Evolutionary conservation across 345 rosid genomes (phyloP).

Genomic region (Aethionema arabicum): DNA sequence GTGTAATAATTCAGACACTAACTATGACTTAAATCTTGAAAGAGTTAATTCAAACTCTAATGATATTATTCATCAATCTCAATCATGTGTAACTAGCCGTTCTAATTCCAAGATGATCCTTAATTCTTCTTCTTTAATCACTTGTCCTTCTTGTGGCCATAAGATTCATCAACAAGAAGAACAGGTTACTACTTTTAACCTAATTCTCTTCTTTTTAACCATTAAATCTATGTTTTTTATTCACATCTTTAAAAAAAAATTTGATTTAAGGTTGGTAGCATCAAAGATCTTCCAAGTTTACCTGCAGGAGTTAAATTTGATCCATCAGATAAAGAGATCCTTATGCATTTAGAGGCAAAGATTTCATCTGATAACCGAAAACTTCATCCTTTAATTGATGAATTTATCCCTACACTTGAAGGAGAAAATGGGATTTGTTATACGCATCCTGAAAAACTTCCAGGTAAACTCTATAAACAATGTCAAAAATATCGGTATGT

Average conservation of each 20-base stretch:
- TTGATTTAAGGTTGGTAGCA: constrained; percentile 46
- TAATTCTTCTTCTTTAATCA: constrained; percentile 28
- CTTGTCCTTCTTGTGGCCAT: constrained; percentile 86
- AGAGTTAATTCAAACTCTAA: constrained; percentile 30
- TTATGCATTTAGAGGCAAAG: constrained; percentile 86
- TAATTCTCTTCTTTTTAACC: not conserved
- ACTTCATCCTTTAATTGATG: constrained; percentile 81
- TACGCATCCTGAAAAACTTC: constrained; percentile 90
- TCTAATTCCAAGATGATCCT: constrained; percentile 30
- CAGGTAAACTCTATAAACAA: constrained; percentile 45
- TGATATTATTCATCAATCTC: constrained; percentile 28
- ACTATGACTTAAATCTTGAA: constrained; percentile 36
- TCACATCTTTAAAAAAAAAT: not conserved
- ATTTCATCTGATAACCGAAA: constrained; percentile 50
- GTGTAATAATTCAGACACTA: constrained; percentile 53
- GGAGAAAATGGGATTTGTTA: constrained; percentile 93
- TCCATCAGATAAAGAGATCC: constrained; percentile 87
- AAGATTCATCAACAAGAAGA: constrained; percentile 45
- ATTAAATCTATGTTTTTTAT: not conserved
- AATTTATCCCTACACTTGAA: constrained; percentile 81
- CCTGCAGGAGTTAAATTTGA: constrained; percentile 97
- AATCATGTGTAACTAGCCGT: constrained; percentile 33
- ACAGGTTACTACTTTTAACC: constrained; percentile 46
- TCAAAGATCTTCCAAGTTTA: constrained; percentile 74
- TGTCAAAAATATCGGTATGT: not conserved